Base-by-base conservation (phyloP, 2,329 filamentous ascomycete genomes). In the Penicillium capsulatum region DNA sequence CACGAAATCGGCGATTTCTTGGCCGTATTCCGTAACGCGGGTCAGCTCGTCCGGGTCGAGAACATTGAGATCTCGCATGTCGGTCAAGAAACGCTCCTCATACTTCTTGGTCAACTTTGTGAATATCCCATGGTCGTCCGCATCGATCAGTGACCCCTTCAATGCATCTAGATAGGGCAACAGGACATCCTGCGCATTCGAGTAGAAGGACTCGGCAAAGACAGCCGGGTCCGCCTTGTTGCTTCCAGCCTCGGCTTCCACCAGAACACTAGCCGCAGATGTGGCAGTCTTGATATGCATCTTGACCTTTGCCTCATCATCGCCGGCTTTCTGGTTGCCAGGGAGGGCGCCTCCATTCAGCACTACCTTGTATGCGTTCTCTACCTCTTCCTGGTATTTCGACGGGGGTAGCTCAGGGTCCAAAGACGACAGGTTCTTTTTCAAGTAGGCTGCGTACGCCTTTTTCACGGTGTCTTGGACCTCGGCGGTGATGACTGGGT, bases 1-100 rank as follows among this genome's bases (percentile, higher is more conserved):
- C 0, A 96, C 87, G 48, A 94, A 96, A 7, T 77, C 71, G 31
- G 86, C 87, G 57, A 97, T 96, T 58, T 94, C 82, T 0, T 83
- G 81, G 3, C 91, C 85, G 54, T 92, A 96, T 56, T 95, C 88
- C 1, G 89, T 95, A n/a, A 96, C 91, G 40, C 90, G 75, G 0
- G 89, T 95, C 17, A 95, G 71, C 22, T 84, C 77, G 55, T 94
- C 85, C 0, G 91, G 89, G 15, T 82, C 75, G 27, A 91, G 72
- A 8, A 94, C 87, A 56, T 97, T 97, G 35, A 97, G 71, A 5
- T 81, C 80, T 45, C 81, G 76, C 83, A 97, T 90, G 57, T 97
- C 91, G 41, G 85, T 80, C 60, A 86, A 84, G 65, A 96, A 97
- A 10, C 87, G 77, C n/a, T 78, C 73, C 64, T 96, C 91, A 71